Base-by-base conservation (phyloP, 1,284 basidiomycete species). In the Sphagnurus paluster region DNA sequence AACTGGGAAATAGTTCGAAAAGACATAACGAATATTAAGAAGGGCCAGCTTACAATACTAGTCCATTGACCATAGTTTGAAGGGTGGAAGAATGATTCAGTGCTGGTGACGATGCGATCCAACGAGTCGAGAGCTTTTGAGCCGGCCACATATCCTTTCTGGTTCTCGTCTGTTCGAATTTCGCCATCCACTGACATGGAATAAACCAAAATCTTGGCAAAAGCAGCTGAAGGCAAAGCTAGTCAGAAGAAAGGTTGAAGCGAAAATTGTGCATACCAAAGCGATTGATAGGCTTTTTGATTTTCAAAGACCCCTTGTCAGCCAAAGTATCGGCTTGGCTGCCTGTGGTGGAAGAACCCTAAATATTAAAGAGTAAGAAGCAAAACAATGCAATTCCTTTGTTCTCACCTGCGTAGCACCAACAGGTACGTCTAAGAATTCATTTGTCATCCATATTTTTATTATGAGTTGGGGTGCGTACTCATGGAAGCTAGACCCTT, bases 31-130 rank as follows among this genome's bases (percentile, higher is more conserved):
- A 19, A 35, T 40, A n/a, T 24, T 6, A 14, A 34, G 10, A 23
- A 32, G 21, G 21, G 20, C 25, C 10, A 40, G 64, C 74, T 55
- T 54, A 86, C 84, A 45, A 68, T 63, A 39, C 77, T 55, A 4
- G 86, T 83, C 84, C 87, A 90, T 41, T 74, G 67, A 1, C 89
- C 89, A 42, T 77, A 80, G 61, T 87, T 90, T 2, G 90, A 89
- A 4, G 92, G 92, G 64, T 97, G 93, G 65, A 96, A 97, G 70
- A 87, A 95, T 0, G 84, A 87, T 64, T 99, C 97, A 5, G 90
- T 93, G 52, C 92, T 95, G 10, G 92, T 96, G 46, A 99, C 82
- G 35, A 99, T 73, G 56, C 85, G 86, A 55, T 93, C 88, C 20
- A 99, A 73, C 19, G 93, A 87, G 56, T 97, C 93, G 50, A 99